Evolutionary conservation across 2,329 filamentous ascomycete species (phyloP).

Genomic region (Cyphellophora europaea): DNA sequence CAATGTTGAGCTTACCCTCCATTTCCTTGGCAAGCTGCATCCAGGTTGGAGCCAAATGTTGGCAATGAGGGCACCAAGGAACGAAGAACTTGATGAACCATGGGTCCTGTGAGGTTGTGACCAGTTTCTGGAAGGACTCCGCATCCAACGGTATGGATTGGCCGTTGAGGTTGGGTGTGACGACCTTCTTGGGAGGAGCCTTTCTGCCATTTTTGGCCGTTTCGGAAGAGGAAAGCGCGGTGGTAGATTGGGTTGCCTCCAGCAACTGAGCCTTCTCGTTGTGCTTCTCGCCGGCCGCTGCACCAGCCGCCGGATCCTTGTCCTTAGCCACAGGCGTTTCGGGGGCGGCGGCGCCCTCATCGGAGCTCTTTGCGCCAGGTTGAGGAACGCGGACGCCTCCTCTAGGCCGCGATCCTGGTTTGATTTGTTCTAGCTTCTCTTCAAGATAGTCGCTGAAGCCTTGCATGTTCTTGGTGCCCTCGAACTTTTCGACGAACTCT

Average conservation of each 20-base stretch:
- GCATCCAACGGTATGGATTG: conserved; percentile 66
- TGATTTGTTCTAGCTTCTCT: conserved; percentile 62
- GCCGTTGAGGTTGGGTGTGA: conserved; percentile 64
- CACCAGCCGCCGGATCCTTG: conserved; percentile 29
- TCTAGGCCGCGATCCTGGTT: conserved; percentile 69
- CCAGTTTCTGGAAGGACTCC: conserved; percentile 75
- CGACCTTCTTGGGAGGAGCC: conserved; percentile 37
- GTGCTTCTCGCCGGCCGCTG: conserved; percentile 30
- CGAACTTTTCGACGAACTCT: conserved; percentile 51
- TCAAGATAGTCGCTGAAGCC: conserved; percentile 64
- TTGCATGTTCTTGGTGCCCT: conserved; percentile 59
- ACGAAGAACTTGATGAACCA: conserved; percentile 99
- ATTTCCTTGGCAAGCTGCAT: conserved; percentile 81
- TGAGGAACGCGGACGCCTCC: conserved; percentile 60
- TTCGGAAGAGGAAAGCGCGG: conserved; percentile 16
- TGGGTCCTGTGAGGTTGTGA: conserved; percentile 78
- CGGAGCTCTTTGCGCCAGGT: conserved; percentile 51
- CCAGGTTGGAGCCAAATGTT: conserved; percentile 87
- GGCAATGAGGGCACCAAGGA: conserved; percentile 94
- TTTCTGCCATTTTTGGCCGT: conserved; percentile 36
- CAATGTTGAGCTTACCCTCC: conserved; percentile 80
- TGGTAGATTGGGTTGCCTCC: conserved; percentile 26
- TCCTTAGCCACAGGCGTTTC: conserved; percentile 32
- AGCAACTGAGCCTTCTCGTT: conserved; percentile 27
- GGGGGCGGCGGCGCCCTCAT: conserved; percentile 27